These are phyloP conservation scores for Ophiostoma quercus DNA, from an alignment of 2,329 filamentous ascomycete genomes.

Conservation along the genomic window DNA sequence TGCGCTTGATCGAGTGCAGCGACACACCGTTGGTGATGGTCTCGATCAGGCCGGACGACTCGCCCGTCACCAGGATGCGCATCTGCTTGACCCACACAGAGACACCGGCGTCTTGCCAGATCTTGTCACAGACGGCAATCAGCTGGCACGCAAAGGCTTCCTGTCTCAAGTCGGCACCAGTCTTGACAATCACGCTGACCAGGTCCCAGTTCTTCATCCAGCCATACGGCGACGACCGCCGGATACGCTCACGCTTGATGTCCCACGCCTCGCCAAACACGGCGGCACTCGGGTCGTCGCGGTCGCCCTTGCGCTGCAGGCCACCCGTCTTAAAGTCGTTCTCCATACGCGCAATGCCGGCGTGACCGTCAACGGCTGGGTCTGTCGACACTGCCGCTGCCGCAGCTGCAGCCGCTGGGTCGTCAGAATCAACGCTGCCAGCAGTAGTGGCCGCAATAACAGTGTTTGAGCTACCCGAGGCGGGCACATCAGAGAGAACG, in stretches of 20 bases:
- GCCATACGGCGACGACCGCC: constrained; percentile 76
- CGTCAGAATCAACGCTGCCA: constrained; percentile 16
- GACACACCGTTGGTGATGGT: constrained; percentile 85
- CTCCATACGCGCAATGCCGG: constrained; percentile 78
- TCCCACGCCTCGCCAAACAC: constrained; percentile 85
- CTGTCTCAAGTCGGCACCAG: constrained; percentile 73
- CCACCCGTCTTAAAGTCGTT: constrained; percentile 84
- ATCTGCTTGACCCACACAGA: constrained; percentile 86
- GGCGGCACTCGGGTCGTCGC: constrained; percentile 78
- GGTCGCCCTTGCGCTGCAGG: constrained; percentile 72
- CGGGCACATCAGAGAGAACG: not conserved
- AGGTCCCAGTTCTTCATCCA: constrained; percentile 91
- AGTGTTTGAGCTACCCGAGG: not conserved
- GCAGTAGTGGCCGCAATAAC: not conserved
- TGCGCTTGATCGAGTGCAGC: constrained; percentile 78
- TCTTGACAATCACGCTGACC: constrained; percentile 82
- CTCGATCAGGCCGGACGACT: constrained; percentile 78
- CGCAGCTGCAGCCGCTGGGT: not conserved
- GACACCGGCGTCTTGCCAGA: constrained; percentile 69
- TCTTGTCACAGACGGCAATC: constrained; percentile 74
- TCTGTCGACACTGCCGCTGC: constrained; percentile 25
- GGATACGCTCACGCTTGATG: constrained; percentile 75
- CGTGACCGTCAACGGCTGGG: constrained; percentile 57
- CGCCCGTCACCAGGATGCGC: constrained; percentile 79
- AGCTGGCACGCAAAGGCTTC: constrained; percentile 84